Conservation (phyloP, 306 rosid species). For the Quercus engelmannii region DNA sequence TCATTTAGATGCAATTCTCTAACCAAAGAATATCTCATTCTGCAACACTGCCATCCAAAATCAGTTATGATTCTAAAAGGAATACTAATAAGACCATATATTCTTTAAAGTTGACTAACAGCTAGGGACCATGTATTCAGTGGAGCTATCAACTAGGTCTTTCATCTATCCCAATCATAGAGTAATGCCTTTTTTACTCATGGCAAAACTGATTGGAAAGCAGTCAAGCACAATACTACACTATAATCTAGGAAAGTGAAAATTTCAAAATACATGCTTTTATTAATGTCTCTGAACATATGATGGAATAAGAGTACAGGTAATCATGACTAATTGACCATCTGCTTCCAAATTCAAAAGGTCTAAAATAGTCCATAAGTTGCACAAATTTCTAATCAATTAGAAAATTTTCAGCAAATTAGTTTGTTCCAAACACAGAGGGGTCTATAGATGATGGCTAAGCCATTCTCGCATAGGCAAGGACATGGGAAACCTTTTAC, state of each 20-base stretch:
- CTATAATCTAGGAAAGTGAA: background rate
- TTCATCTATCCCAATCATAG: background rate
- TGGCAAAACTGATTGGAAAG: background rate
- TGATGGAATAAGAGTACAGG: background rate
- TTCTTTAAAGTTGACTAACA: background rate
- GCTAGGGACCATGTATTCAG: background rate
- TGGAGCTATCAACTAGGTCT: background rate
- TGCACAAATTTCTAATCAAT: background rate
- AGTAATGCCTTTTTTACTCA: background rate
- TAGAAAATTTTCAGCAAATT: background rate
- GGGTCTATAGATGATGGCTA: background rate
- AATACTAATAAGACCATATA: background rate
- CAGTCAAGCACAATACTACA: background rate
- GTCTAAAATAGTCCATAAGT: background rate
- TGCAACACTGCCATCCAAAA: background rate
- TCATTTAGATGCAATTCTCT: background rate
- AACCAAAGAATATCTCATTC: background rate
- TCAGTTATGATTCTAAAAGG: background rate
- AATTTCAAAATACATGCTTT: background rate
- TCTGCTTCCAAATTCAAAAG: background rate
- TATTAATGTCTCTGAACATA: background rate
- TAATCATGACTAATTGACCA: background rate
- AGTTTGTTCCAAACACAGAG: background rate
- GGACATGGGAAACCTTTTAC: background rate
- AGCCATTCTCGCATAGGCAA: background rate